Conservation (phyloP, 352 stramenopile genomes). For the Phytophthora quininea region DNA sequence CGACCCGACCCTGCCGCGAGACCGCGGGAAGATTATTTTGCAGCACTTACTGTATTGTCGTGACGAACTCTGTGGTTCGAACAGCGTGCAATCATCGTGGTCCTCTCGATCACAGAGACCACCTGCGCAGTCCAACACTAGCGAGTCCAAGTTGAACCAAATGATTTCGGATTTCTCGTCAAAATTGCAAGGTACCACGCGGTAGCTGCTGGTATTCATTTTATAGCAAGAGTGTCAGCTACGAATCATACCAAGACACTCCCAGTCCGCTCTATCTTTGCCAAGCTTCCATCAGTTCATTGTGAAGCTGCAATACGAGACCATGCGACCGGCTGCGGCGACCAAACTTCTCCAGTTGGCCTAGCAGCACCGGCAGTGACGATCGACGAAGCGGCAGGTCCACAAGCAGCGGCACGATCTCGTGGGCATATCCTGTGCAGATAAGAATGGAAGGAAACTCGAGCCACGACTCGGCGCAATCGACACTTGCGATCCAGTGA, state of each 20-base stretch:
- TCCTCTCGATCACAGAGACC: too few relatives aligned
- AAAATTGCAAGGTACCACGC: too few relatives aligned
- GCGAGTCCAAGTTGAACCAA: too few relatives aligned
- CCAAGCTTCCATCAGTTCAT: conserved; percentile 18
- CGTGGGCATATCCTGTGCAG: conserved; percentile 23
- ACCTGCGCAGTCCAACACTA: too few relatives aligned
- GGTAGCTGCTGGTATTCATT: not conserved
- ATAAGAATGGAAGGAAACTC: conserved; percentile 20
- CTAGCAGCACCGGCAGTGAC: conserved; percentile 1
- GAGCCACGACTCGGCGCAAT: not conserved
- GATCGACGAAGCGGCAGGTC: conserved; percentile 7
- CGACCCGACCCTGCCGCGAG: too few relatives aligned
- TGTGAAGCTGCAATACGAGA: conserved; percentile 17
- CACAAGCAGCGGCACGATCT: conserved; percentile 26
- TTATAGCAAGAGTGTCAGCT: too few relatives aligned
- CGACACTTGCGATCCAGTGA: conserved; percentile 12
- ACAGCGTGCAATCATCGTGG: too few relatives aligned
- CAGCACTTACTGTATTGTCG: too few relatives aligned
- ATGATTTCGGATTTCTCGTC: too few relatives aligned
- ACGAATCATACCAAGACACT: too few relatives aligned
- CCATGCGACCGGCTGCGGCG: not conserved
- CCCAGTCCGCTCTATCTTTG: not conserved
- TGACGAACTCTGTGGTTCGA: too few relatives aligned
- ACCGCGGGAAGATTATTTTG: too few relatives aligned
- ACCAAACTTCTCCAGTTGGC: conserved; percentile 22